A percentile compares a stretch with the other conserved stretches of the same genome.
Evolutionary conservation across 2,329 filamentous ascomycete genomes (phyloP).

Genomic region (Karstenula rhodostoma): DNA sequence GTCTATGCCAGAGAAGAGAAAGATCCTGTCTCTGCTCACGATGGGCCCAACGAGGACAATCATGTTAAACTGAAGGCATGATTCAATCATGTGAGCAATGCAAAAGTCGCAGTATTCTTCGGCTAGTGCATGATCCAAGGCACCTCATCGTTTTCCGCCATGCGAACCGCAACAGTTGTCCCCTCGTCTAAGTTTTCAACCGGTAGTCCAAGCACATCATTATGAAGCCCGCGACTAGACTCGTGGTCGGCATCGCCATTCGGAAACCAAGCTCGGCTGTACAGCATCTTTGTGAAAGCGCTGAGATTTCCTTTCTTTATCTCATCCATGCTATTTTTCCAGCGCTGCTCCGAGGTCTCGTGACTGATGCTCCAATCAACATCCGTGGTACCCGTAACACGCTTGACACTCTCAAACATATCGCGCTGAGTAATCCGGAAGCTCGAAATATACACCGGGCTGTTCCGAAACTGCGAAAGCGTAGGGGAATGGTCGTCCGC

Average conservation of each 20-base stretch:
- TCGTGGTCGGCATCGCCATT: slow-evolving; percentile 18
- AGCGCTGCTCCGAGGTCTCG: slow-evolving; percentile 29
- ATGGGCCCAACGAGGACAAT: not conserved
- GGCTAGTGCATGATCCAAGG: slow-evolving; percentile 11
- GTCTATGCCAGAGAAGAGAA: slow-evolving; percentile 14
- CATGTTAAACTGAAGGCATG: slow-evolving; percentile 4
- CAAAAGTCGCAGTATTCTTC: not conserved
- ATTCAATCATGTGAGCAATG: not conserved
- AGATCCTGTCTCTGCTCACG: slow-evolving; percentile 8
- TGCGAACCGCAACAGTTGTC: slow-evolving; percentile 8
- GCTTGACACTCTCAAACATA: slow-evolving; percentile 46
- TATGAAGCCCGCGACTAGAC: slow-evolving; percentile 7
- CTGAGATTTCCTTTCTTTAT: slow-evolving; percentile 16
- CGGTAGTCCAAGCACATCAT: slow-evolving; percentile 9
- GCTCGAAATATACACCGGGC: slow-evolving; percentile 46
- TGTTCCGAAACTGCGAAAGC: slow-evolving; percentile 36
- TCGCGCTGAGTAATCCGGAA: slow-evolving; percentile 49
- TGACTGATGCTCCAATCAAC: slow-evolving; percentile 47
- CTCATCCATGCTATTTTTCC: slow-evolving; percentile 14
- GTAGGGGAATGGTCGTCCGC: slow-evolving; percentile 24
- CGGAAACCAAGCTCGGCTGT: slow-evolving; percentile 22
- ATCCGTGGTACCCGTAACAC: slow-evolving; percentile 44
- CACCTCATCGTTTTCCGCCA: slow-evolving; percentile 14
- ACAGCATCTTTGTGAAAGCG: slow-evolving; percentile 24
- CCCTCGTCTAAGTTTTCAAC: slow-evolving; percentile 11